A percentile compares a stretch with the other conserved stretches of the same genome.
Conservation (phyloP, 192 early-diverging fungal genomes). For the Chytriomyces sp. region DNA sequence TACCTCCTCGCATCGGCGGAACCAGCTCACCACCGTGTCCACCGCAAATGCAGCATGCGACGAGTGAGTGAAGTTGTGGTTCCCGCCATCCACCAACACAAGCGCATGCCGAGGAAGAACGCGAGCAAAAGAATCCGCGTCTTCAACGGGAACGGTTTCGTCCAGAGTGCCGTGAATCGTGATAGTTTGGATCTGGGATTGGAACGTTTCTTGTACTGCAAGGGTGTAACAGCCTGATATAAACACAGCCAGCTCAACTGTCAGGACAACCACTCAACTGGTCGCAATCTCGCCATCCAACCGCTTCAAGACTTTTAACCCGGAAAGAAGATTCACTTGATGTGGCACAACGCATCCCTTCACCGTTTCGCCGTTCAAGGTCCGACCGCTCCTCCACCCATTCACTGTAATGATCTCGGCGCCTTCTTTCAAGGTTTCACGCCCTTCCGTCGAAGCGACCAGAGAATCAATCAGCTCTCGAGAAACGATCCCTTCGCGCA, state of each 20-base stretch:
- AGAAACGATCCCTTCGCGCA: slow-evolving; percentile 5
- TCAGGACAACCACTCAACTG: neutral
- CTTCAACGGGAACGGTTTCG: slow-evolving; percentile 18
- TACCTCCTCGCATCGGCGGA: too few species aligned
- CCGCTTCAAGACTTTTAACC: neutral
- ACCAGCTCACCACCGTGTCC: neutral
- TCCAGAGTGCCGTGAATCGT: slow-evolving; percentile 16
- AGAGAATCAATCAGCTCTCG: neutral
- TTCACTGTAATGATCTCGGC: neutral
- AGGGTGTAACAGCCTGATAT: neutral
- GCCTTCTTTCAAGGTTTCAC: neutral
- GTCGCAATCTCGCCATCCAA: slow-evolving; percentile 1
- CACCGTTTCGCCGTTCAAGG: neutral
- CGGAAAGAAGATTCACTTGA: neutral
- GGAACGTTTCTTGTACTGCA: neutral
- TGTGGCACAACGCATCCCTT: slow-evolving; percentile 2
- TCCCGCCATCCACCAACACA: neutral
- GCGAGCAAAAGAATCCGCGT: neutral
- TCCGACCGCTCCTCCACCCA: slow-evolving; percentile 5
- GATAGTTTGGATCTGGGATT: neutral
- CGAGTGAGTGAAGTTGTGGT: slow-evolving; percentile 13
- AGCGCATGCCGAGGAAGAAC: slow-evolving; percentile 7
- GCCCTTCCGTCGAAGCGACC: neutral
- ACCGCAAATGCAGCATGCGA: neutral
- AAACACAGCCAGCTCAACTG: neutral